Conservation (phyloP, 441 rosid genomes). For the Hura crepitans region DNA sequence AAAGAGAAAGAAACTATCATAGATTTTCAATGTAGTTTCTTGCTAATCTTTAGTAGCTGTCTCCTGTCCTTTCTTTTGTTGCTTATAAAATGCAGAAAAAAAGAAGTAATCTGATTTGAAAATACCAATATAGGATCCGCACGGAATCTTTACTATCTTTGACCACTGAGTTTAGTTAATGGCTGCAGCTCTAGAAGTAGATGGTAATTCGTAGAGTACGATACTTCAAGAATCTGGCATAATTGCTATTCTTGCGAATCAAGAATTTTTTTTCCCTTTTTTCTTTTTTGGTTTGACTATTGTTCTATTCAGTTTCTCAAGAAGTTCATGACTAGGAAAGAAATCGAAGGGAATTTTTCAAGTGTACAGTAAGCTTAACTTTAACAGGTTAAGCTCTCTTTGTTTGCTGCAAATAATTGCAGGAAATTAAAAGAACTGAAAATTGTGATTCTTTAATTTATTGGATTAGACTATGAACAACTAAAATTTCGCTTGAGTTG, state of each 20-base stretch:
- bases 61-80: conserved; percentile 18
- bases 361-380: not conserved
- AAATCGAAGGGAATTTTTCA: not conserved
- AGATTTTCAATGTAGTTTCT: conserved; percentile 2
- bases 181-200: not conserved
- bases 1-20: not conserved
- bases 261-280: not conserved
- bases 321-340: not conserved
- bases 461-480: not conserved
- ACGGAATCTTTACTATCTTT: not conserved
- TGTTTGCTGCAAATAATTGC: not conserved
- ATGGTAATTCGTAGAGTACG: not conserved
- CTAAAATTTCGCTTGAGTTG: not conserved
- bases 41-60: not conserved
- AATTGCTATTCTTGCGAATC: not conserved
- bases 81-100: conserved; percentile 13
- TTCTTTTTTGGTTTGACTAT: not conserved
- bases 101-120: not conserved
- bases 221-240: not conserved
- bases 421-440: not conserved
- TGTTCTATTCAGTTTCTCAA: not conserved
- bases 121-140: not conserved
- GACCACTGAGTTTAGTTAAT: conserved; percentile 1
- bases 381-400: not conserved
- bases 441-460: not conserved